phyloP scores from a whole-genome alignment of 495 filamentous ascomycete species.

The Hypoxylon rickii region DNA sequence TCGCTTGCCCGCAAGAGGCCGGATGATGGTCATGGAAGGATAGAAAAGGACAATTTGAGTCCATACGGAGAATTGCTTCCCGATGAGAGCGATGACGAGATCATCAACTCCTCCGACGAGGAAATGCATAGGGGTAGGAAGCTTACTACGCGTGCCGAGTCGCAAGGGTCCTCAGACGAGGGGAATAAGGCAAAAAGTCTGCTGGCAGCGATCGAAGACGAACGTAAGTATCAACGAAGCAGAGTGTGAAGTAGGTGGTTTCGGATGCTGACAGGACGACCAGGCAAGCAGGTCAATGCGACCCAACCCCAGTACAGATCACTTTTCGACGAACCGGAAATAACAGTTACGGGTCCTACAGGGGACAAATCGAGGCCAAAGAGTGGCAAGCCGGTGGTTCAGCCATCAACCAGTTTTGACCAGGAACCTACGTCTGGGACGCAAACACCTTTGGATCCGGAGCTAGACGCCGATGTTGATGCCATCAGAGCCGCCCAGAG shows the following conservation, averaged over 20 bases:
- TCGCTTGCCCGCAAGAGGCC: constrained; percentile 53
- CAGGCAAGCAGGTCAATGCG: constrained; percentile 49
- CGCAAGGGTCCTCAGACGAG: constrained; percentile 35
- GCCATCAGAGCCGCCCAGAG: constrained; percentile 87
- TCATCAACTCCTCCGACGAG: constrained; percentile 52
- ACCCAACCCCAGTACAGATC: constrained; percentile 52
- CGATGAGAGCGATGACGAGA: constrained; percentile 60
- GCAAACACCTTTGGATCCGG: constrained; percentile 81
- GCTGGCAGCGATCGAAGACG: constrained; percentile 74
- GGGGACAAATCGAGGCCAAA: constrained; percentile 57
- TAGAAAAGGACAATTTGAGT: constrained; percentile 73
- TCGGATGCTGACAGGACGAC: constrained; percentile 20
- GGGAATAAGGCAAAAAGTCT: constrained; percentile 57
- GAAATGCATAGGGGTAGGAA: constrained; percentile 57
- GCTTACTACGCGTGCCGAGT: constrained; percentile 43
- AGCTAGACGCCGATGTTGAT: constrained; percentile 79
- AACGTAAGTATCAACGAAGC: constrained; percentile 61
- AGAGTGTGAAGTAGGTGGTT: not conserved
- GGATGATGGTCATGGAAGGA: constrained; percentile 58
- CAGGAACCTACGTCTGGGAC: constrained; percentile 63
- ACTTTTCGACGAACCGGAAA: constrained; percentile 65
- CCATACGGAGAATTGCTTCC: constrained; percentile 63
- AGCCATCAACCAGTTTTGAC: constrained; percentile 83
- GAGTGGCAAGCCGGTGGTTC: constrained; percentile 67
- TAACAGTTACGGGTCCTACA: constrained; percentile 65